Evolutionary conservation across 371 early-diverging fungal genomes (phyloP), one percentile per base, ranked within the genome.

Genomic region (Thermomucor indicae-seudaticae): DNA sequence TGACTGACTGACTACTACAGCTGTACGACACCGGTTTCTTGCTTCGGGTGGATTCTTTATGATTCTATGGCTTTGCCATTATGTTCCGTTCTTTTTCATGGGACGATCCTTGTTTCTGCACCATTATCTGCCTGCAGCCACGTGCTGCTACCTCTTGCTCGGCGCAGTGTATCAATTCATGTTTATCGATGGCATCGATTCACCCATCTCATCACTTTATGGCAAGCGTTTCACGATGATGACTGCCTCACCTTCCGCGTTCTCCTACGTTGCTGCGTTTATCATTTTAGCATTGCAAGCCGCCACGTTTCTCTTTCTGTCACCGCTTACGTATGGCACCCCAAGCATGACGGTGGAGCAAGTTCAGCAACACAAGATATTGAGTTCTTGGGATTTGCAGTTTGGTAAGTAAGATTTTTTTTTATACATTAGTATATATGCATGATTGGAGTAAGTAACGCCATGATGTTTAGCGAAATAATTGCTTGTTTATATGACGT

Each of bases 71-170:
- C 50, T 78, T 7, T 61, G 93, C 27, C 99, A 99, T 66, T 98
- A 91, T 61, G 32, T 94, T 14, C 99, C 99, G 3, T 98, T 98
- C 79, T 96, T 95, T 74, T 53, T 90, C 43, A 92, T 96, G 92
- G 96, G 94, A 12, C 86, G 99, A 41, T 85, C 91, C 25, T 75
- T 98, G 14, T 99, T 97, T 72, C 70, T 98, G 46, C 99, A 98
- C 73, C 99, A 99, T 70, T 99, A 98, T 64, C 72, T 97, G 27
- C 98, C 98, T 1, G 89, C 93, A 7, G 79, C 89, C 1, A 78
- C 90, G 29, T 79, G 90, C 61, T 80, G 83, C 38, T 92, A 95
- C 64, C 79, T 94, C 58, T 57, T 89, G 6, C 38, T 86, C 22
- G 90, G 80, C 7, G 78, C 75, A 4, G 70, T 83, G 17, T 88